These are phyloP conservation scores for Candida labiduridarum DNA, from an alignment of 1,139 yeast genomes.

Conservation along the genomic window DNA sequence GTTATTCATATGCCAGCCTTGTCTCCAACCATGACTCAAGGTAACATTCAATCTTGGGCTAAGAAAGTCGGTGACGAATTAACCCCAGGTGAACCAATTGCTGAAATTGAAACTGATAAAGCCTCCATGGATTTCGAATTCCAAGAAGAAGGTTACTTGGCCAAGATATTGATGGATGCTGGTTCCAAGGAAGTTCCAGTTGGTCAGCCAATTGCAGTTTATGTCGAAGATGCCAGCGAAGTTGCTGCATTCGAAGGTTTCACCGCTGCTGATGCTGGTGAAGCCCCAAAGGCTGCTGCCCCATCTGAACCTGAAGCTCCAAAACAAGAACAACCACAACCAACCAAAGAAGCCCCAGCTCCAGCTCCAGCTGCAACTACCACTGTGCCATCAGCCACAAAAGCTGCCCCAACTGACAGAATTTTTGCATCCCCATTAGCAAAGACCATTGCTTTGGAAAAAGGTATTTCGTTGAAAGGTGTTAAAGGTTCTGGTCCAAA, in stretches of 20 bases:
- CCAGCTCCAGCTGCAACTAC: constrained; percentile 33
- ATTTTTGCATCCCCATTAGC: constrained; percentile 96
- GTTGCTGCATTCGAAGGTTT: constrained; percentile 87
- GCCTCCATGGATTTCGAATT: constrained; percentile 99
- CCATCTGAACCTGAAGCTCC: constrained; percentile 39
- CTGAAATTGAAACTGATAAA: constrained; percentile 97
- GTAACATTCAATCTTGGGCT: constrained; percentile 86
- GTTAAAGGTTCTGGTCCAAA: constrained; percentile 92
- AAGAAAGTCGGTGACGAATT: constrained; percentile 87
- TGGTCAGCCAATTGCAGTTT: constrained; percentile 95
- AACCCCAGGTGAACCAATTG: constrained; percentile 89
- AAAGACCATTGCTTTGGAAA: constrained; percentile 88
- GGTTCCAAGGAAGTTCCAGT: constrained; percentile 92
- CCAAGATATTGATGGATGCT: constrained; percentile 83
- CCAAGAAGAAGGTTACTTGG: constrained; percentile 96
- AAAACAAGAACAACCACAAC: constrained; percentile 24
- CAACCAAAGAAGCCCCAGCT: constrained; percentile 22
- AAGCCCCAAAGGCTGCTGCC: constrained; percentile 41
- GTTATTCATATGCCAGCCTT: constrained; percentile 89
- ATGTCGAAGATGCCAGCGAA: constrained; percentile 83
- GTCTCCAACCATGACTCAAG: constrained; percentile 98
- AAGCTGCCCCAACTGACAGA: constrained; percentile 52
- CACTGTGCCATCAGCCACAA: constrained; percentile 21
- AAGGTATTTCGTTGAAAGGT: constrained; percentile 83
- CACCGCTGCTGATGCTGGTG: constrained; percentile 83